Evolutionary conservation across 2,329 filamentous ascomycete species (phyloP), one percentile per base, ranked within the genome.

Genomic region (Pseudonectria foliicola): DNA sequence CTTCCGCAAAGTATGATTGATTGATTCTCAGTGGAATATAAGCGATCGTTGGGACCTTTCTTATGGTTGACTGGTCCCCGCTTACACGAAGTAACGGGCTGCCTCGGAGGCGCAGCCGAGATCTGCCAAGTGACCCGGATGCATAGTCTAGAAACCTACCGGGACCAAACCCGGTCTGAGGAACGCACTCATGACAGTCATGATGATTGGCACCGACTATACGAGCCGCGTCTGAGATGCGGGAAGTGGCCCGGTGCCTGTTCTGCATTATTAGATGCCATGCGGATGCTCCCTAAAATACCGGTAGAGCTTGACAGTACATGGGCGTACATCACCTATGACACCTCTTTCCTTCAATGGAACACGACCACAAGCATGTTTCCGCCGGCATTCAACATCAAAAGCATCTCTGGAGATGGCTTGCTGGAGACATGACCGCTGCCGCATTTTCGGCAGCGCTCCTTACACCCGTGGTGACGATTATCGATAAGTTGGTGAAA

Each of bases 381-480:
- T 16, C 23, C 15, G 27, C 27, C 5, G 18, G 8, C 5, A 21
- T 21, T 8, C 38, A 37, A 13, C 32, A 13, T 3, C 31, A 35
- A 7, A 33, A 16, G 13, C 28, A 41, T 25, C 18, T 48, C 25
- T 48, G 46, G 43, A 48, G 39, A 11, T 37, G 41, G 11, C 18
- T 52, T 4, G 27, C 45, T 4, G 48, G 49, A 3, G 54, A 57
- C 14, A n/a, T 52, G 6, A 37, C 46, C 11, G 49, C 54, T 0
- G 53, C 50, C 1, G 42, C 33, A 7, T 21, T 56, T 7, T 57
- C 54, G 16, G 53, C 54, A 27, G 44, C 50, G 2, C 11, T 57
- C 21, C 47, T 57, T 7, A 43, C 54, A 8, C 54, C 54, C 6
- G 35, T 47, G 7, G 45, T 57, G 10, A 49, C 54, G 2, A 35